Percentiles rank a stretch among this genome's conserved stretches.
Conservation (phyloP, 2,329 filamentous ascomycete genomes). For the Cladosporium sp. region DNA sequence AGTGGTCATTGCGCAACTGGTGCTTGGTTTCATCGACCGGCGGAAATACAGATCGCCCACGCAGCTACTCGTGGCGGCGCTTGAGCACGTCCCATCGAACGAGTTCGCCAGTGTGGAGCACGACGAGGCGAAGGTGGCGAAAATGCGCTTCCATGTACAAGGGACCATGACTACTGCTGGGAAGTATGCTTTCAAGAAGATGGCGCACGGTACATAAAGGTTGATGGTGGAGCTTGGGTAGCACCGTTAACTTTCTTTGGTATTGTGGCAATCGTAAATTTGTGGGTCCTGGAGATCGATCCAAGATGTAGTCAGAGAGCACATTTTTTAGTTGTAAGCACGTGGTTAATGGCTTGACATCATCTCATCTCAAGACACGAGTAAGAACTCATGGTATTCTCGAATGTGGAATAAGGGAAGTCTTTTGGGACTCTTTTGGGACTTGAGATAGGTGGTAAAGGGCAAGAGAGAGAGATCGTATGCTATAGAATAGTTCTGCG, state of each 20-base stretch:
- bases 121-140: conserved; percentile 24
- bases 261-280: neutral
- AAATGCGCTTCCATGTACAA: conserved; percentile 24
- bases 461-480: neutral
- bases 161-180: conserved; percentile 21
- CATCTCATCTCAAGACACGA: too few species aligned
- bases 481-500: neutral
- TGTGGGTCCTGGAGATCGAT: neutral
- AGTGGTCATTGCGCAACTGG: conserved; percentile 25
- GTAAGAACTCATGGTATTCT: neutral
- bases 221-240: neutral
- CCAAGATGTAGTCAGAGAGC: too few species aligned
- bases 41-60: conserved; percentile 22
- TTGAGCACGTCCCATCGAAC: conserved; percentile 26
- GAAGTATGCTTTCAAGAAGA: conserved; percentile 22
- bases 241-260: neutral
- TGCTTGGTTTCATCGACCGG: conserved; percentile 24
- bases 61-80: conserved; percentile 28
- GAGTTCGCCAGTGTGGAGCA: conserved; percentile 26
- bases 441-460: neutral
- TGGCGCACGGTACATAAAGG: neutral
- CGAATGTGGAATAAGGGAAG: neutral
- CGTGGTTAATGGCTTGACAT: too few species aligned
- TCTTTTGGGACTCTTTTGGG: neutral
- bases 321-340: too few species aligned